Evolutionary conservation across 192 early-diverging fungal species (phyloP).

Genomic region (Pilobolus umbonatus): DNA sequence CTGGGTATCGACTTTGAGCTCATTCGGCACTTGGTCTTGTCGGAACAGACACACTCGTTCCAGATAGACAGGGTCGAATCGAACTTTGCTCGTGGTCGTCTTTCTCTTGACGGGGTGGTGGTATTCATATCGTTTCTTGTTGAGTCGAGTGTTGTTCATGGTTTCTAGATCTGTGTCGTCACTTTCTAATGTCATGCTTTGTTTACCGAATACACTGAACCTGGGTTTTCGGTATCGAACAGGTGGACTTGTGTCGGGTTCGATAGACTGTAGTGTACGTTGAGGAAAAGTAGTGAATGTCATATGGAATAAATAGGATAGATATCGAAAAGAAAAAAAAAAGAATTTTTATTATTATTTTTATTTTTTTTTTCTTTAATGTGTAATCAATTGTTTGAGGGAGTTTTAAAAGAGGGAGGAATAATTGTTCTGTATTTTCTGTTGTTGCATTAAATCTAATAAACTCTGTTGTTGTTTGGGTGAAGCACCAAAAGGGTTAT

Average conservation of each 20-base stretch:
- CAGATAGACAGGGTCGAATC: conserved; percentile 55
- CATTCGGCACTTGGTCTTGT: conserved; percentile 55
- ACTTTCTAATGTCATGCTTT: background rate
- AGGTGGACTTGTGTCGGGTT: no score
- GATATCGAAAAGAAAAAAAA: background rate
- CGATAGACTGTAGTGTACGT: no score
- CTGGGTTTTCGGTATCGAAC: background rate
- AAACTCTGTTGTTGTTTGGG: conserved; percentile 16
- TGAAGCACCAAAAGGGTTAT: conserved; percentile 17
- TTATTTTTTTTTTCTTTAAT: background rate
- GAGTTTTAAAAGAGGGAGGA: background rate
- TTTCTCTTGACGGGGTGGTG: background rate
- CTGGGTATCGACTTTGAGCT: background rate
- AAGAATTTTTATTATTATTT: background rate
- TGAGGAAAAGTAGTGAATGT: conserved; percentile 8
- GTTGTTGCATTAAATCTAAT: conserved; percentile 22
- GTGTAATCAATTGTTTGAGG: background rate
- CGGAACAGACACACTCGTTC: conserved; percentile 67
- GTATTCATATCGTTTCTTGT: background rate
- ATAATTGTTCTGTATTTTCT: conserved; percentile 14
- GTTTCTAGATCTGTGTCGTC: background rate
- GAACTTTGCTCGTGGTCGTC: conserved; percentile 46
- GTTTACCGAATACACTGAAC: conserved; percentile 12
- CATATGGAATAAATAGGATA: background rate
- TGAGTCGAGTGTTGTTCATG: background rate